Base-by-base conservation (phyloP, 768 basidiomycete genomes). In the Trametopsis cervina region DNA sequence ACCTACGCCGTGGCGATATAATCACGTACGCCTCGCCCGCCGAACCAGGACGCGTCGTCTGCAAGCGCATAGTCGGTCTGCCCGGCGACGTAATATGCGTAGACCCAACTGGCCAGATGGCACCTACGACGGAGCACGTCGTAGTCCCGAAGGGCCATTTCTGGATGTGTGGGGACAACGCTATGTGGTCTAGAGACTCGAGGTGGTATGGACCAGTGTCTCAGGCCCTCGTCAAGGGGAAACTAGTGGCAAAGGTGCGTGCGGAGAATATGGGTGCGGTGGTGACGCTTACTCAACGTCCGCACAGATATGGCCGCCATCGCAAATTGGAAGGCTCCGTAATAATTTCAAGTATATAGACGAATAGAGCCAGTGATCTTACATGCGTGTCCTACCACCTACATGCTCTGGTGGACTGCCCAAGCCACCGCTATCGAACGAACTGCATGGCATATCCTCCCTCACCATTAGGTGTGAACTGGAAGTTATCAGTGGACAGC, bases 401-500 rank as follows among this genome's bases (percentile, higher is more conserved):
- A 22, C 26, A 24, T 40, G 12, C n/a, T 24, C 23, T 20, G 20
- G 23, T 10, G 17, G 11, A 15, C 39, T 25, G 11, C 43, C 23
- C n/a, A 33, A 15, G n/a, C n/a, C n/a, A n/a, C 26, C 36, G 15
- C 44, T 73, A 83, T 57, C 63, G 75, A 39, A 69, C 70, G 61
- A 98, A 96, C 58, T 89, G 88, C 78, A 98, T 80, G 0, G 86
- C 88, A 69, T 97, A 98, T 0, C 95, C 92, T n/a, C 95, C 95
- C 53, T 92, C 83, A 4, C 85, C 89, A 54, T 95, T 94, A 15
- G 90, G 90, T 51, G 83, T 83, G 59, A 99, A 90, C 68, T 98
- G 87, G 76, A 98, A 98, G 68, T 95, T 98, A 61, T 98, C 84
- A 0, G 94, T 97, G 12, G 86, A 92, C 54, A 98, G 64, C 15